Conservation (phyloP, 495 filamentous ascomycete species). For the Diplogelasinospora grovesii region DNA sequence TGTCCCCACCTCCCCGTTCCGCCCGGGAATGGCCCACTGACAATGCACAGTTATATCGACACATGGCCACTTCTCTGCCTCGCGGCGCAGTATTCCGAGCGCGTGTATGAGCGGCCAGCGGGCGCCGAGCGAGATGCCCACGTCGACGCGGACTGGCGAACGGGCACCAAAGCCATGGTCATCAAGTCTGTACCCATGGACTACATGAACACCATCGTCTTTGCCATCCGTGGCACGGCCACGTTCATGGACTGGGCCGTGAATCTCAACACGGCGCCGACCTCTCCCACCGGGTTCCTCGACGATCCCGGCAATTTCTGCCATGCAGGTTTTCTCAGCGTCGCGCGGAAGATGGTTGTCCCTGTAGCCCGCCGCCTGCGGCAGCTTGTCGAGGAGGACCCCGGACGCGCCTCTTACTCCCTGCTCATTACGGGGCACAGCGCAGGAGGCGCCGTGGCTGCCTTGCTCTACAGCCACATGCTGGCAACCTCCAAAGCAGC, state of each 20-base stretch:
- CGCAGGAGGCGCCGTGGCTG: conserved; percentile 74
- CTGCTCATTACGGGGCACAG: conserved; percentile 80
- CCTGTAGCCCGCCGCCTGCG: conserved; percentile 64
- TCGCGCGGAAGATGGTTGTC: conserved; percentile 66
- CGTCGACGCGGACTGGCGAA: conserved; percentile 59
- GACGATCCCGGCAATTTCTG: conserved; percentile 71
- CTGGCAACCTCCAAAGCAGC: conserved; percentile 48
- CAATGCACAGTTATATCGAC: conserved; percentile 47
- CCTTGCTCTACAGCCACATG: conserved; percentile 74
- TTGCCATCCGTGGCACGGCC: conserved; percentile 72
- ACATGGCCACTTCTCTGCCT: conserved; percentile 67
- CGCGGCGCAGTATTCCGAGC: conserved; percentile 65
- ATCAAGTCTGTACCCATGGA: conserved; percentile 72
- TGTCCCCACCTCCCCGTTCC: conserved; percentile 16
- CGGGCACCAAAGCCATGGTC: conserved; percentile 76
- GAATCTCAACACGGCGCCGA: conserved; percentile 62
- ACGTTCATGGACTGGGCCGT: conserved; percentile 81
- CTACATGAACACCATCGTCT: conserved; percentile 67
- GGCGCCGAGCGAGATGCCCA: conserved; percentile 56
- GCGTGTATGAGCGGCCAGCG: conserved; percentile 59
- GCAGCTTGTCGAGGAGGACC: conserved; percentile 61
- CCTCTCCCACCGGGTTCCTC: conserved; percentile 57
- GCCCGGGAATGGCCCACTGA: not conserved
- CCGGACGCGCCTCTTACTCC: conserved; percentile 56
- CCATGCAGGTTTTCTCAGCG: conserved; percentile 69